phyloP scores from a whole-genome alignment of 345 rosid genomes.

The Acer saccharum region DNA sequence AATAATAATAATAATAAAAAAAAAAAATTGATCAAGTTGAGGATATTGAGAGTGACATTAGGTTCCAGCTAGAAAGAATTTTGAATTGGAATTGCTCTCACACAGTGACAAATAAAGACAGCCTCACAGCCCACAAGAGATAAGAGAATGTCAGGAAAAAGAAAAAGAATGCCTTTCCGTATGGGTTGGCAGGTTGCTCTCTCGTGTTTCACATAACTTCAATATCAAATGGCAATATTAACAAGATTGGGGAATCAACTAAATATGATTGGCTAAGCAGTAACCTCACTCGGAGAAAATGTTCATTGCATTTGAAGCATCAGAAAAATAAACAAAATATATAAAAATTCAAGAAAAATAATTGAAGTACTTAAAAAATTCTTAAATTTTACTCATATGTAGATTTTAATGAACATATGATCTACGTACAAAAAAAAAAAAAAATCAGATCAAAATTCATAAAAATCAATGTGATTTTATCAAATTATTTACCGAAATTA shows the following conservation, averaged over 20 bases:
- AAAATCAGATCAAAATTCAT: too few relatives aligned
- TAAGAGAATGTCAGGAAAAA: neutral
- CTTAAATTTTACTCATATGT: too few relatives aligned
- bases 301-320: too few relatives aligned
- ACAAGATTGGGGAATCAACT: neutral
- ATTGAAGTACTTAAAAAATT: too few relatives aligned
- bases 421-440: too few relatives aligned
- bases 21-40: too few relatives aligned
- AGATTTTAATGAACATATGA: too few relatives aligned
- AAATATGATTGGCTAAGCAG: constrained; percentile 22
- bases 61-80: neutral
- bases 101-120: constrained; percentile 25
- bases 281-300: constrained; percentile 18
- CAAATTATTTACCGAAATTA: too few relatives aligned
- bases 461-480: too few relatives aligned
- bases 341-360: too few relatives aligned
- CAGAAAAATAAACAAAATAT: too few relatives aligned
- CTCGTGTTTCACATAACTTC: neutral
- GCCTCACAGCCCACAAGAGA: constrained; percentile 8
- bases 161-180: constrained; percentile 9
- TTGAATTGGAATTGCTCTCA: neutral
- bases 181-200: neutral
- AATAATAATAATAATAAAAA: too few relatives aligned
- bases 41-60: neutral
- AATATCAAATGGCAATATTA: neutral